These are phyloP conservation scores for Mycena haematopus DNA, from an alignment of 768 basidiomycete species.

Conservation along the genomic window DNA sequence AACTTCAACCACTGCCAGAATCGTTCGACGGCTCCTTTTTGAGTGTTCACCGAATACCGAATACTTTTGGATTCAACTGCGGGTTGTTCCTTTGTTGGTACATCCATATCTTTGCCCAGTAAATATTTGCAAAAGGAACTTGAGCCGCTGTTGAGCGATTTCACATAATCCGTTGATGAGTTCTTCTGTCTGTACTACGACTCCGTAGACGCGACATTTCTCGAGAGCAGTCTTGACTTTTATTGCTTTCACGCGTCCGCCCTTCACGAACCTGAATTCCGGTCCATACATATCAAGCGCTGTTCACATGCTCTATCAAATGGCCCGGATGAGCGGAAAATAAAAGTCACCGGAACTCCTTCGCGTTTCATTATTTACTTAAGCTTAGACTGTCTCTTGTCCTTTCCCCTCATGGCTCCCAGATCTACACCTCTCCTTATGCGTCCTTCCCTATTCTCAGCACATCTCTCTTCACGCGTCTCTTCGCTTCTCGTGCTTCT, in stretches of 20 bases:
- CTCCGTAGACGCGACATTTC: no score
- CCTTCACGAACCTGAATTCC: neutral
- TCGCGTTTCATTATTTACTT: neutral
- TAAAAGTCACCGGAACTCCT: neutral
- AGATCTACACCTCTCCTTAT: slow-evolving; percentile 54
- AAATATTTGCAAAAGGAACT: no score
- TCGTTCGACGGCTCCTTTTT: no score
- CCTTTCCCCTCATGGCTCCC: slow-evolving; percentile 37
- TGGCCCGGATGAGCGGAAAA: neutral
- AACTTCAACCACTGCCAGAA: no score
- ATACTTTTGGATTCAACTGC: no score
- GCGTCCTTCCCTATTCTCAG: slow-evolving; percentile 45
- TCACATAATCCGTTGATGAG: no score
- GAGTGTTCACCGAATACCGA: no score
- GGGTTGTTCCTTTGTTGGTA: no score
- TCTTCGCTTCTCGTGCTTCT: slow-evolving; percentile 45
- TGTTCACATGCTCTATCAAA: neutral
- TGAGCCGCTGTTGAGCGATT: no score
- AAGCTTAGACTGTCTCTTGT: neutral
- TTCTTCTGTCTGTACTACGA: no score
- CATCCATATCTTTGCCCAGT: no score
- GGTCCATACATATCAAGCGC: no score
- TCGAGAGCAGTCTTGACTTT: neutral
- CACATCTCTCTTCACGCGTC: slow-evolving; percentile 56
- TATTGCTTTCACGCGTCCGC: neutral